Conservation (phyloP, 441 rosid species). For the Syzygium syzygioides region DNA sequence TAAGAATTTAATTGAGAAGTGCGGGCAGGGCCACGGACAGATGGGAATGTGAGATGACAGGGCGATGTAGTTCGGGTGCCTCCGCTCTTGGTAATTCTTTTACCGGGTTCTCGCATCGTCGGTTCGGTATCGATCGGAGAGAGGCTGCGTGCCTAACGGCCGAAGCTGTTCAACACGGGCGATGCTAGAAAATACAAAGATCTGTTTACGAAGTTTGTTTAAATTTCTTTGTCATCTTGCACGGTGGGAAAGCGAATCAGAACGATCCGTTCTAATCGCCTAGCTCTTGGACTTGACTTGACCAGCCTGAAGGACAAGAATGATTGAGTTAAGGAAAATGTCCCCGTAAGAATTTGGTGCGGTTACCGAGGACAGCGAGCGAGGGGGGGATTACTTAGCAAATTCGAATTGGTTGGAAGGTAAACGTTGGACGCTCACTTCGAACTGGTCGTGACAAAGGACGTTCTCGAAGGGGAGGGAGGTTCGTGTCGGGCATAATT, state of each 20-base stretch:
- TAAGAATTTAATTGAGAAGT: not conserved
- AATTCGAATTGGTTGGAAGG: not conserved
- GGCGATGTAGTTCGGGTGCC: not conserved
- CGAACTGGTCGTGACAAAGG: not conserved
- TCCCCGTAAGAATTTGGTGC: not conserved
- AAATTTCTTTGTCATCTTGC: not conserved
- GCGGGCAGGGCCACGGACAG: not conserved
- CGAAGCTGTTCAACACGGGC: not conserved
- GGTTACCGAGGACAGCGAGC: not conserved
- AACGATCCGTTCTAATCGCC: not conserved
- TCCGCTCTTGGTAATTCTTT: not conserved
- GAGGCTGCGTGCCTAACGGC: rapidly evolving
- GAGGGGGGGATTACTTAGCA: not conserved
- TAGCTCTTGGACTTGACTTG: not conserved
- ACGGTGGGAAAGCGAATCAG: not conserved
- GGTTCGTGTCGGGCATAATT: not conserved
- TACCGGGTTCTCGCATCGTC: not conserved
- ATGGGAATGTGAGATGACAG: not conserved
- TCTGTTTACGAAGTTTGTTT: not conserved
- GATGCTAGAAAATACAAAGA: not conserved
- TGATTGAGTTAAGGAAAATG: not conserved
- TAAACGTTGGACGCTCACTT: not conserved
- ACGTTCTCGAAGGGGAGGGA: not conserved
- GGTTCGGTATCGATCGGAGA: not conserved
- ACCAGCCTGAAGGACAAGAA: not conserved